Evolutionary conservation across 257 asterid genomes (phyloP), one percentile per base, ranked within the genome.

Genomic region (Nicotiana attenuata): DNA sequence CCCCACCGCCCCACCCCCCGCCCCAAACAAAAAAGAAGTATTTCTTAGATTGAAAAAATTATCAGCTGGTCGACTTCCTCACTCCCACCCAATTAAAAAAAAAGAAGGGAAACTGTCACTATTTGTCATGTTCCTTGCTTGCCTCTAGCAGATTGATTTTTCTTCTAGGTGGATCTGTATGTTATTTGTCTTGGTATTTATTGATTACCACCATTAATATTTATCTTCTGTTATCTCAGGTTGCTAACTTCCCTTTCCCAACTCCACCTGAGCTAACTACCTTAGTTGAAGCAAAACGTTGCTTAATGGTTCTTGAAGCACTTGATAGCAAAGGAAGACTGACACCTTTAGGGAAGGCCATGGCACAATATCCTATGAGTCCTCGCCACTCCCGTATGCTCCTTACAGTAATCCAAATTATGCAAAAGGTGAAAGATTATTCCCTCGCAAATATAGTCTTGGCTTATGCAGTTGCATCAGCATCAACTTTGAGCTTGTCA

Each of bases 301-400:
- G 97, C 89, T 82, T 96, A 80, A 92, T 91, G 93, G 90, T 89
- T 85, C 97, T 96, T 69, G 97, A 90, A 87, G 99, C 99, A 83
- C 92, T 96, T 52, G 98, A 94, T 84, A 86, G 65, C 80, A 86
- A 92, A 45, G 98, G 97, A 83, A 87, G 89, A 82, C 80, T 96
- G 82, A 96, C 97, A 3, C 85, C 87, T 78, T 85, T 92, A n/a
- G 99, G 99, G 71, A 94, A 88, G 87, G 97, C 97, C 85, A 96
- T 96, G 99, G 92, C 99, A 83, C 95, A 88, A 35, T 96, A 89
- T 86, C 99, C 99, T 0, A 91, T 96, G 99, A 92, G 93, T 78
- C 99, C 99, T 82, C 97, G 99, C 60, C 99, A 96, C 87, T 96
- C 99, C 69, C 92, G 98, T 81, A 92, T 94, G 98, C 99, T 96